These are phyloP conservation scores for Neurospora tetrasperma DNA, from an alignment of 495 filamentous ascomycete species.

Conservation along the genomic window DNA sequence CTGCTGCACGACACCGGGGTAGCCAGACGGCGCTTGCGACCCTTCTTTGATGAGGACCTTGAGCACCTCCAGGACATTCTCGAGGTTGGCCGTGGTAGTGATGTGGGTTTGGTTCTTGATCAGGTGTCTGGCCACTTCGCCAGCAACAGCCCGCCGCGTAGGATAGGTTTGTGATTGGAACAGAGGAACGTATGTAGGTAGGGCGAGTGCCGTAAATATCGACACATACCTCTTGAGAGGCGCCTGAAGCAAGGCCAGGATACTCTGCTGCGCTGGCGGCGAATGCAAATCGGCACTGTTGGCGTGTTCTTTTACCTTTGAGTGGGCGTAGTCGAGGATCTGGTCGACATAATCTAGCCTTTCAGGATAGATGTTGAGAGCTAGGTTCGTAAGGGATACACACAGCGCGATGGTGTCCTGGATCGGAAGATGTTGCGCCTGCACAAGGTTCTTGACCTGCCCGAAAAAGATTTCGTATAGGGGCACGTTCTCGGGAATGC, in stretches of 20 bases:
- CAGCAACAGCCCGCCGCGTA: slow-evolving; percentile 81
- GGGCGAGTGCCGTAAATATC: slow-evolving; percentile 82
- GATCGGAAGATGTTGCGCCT: slow-evolving; percentile 79
- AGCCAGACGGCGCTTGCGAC: slow-evolving; percentile 70
- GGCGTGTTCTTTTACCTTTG: slow-evolving; percentile 79
- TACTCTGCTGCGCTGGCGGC: slow-evolving; percentile 71
- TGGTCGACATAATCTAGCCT: slow-evolving; percentile 92
- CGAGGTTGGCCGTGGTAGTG: slow-evolving; percentile 63
- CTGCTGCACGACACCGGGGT: slow-evolving; percentile 67
- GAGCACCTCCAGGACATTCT: slow-evolving; percentile 78
- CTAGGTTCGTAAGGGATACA: slow-evolving; percentile 84
- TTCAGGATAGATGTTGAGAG: slow-evolving; percentile 90
- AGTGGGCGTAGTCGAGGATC: slow-evolving; percentile 76
- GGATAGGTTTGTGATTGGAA: slow-evolving; percentile 88
- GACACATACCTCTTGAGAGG: slow-evolving; percentile 85
- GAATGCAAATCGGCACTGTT: slow-evolving; percentile 94
- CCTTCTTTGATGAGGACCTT: slow-evolving; percentile 91
- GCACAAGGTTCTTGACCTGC: slow-evolving; percentile 87
- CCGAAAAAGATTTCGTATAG: slow-evolving; percentile 97
- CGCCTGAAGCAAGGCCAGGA: slow-evolving; percentile 76
- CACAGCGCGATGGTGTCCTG: slow-evolving; percentile 89
- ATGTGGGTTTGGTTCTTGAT: slow-evolving; percentile 73
- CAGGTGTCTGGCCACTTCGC: slow-evolving; percentile 69
- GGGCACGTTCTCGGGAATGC: slow-evolving; percentile 72
- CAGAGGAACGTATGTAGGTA: slow-evolving; percentile 84